These are phyloP conservation scores for Capsicum chinense DNA, from an alignment of 257 asterid species.

Conservation along the genomic window DNA sequence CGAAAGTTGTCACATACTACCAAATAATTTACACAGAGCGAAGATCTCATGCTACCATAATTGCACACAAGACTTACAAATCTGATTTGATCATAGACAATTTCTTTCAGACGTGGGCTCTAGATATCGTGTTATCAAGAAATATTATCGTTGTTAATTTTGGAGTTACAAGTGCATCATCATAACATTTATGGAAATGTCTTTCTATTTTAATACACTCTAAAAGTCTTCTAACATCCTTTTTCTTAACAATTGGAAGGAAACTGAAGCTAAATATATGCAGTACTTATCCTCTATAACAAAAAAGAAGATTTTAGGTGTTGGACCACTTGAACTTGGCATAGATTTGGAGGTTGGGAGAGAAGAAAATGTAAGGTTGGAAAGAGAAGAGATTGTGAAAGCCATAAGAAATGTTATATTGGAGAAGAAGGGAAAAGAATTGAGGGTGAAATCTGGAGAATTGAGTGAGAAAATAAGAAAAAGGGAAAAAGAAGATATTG, in stretches of 20 bases:
- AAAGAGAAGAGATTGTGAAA: too few species aligned
- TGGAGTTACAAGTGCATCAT: too few species aligned
- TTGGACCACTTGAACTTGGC: conserved; percentile 21
- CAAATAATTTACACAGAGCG: too few species aligned
- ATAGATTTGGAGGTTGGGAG: background rate
- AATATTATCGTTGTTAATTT: conserved; percentile 14
- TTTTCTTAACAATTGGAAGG: conserved; percentile 27
- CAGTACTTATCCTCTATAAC: background rate
- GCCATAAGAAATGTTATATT: too few species aligned
- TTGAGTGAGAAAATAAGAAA: background rate
- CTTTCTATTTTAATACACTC: background rate
- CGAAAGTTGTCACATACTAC: too few species aligned
- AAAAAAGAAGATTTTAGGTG: background rate
- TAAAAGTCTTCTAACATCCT: conserved; percentile 1
- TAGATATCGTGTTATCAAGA: background rate
- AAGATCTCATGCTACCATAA: too few species aligned
- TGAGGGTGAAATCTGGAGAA: too few species aligned
- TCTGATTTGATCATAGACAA: conserved; percentile 25
- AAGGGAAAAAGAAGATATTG: conserved; percentile 24
- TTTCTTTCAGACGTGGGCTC: conserved; percentile 30
- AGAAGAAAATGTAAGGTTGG: background rate
- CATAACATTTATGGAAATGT: background rate
- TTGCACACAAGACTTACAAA: too few species aligned
- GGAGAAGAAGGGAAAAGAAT: too few species aligned
- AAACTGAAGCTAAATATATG: conserved; percentile 11